Base-by-base conservation (phyloP, 1,284 basidiomycete genomes). In the Austroboletus olivaceoglutinosus region DNA sequence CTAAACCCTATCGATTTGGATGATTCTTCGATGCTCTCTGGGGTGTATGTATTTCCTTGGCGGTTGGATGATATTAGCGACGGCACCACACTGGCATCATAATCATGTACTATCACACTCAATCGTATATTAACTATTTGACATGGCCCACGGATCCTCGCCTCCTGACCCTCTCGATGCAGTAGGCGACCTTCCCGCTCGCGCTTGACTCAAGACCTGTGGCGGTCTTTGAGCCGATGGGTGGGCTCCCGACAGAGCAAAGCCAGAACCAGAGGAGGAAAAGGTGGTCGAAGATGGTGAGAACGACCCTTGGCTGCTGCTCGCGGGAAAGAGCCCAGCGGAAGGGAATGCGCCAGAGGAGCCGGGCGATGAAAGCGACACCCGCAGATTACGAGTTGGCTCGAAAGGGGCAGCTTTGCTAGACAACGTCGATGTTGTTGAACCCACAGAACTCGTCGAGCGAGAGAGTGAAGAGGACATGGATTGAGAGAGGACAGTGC, bases 341-440 rank as follows among this genome's bases (percentile, higher is more conserved):
- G 64, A 51, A 39, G 54, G 37, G 38, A 61, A 53, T 6, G 30
- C 21, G 1, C 54, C 49, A 8, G 67, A 52, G 5, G 63, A 23
- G 9, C 38, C 19, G 1, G 67, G 41, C 6, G 60, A 53, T 7
- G 63, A 52, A 29, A 65, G 54, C n/a, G 64, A 64, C 13, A 51
- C 42, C 22, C 65, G 58, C 38, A 69, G 46, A 30, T 50, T 58
- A 16, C 65, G 62, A 1, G 65, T 65, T 18, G 79, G 79, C 55
- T 81, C 79, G 47, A 81, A 81, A 6, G 77, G 75, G 0, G 73
- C 68, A 1, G 79, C 79, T 34, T 73, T 73, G 57, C 78, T 76
- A 1, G 78, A 81, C 18, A 81, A 58, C 4, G 72, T 78, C 2
- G 78, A 80, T 2, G 64, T 25, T 6, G 25, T 2, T 25, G 25